Evolutionary conservation across 2,329 filamentous ascomycete species (phyloP), one percentile per base, ranked within the genome.

Genomic region (Fusarium staphyleae): DNA sequence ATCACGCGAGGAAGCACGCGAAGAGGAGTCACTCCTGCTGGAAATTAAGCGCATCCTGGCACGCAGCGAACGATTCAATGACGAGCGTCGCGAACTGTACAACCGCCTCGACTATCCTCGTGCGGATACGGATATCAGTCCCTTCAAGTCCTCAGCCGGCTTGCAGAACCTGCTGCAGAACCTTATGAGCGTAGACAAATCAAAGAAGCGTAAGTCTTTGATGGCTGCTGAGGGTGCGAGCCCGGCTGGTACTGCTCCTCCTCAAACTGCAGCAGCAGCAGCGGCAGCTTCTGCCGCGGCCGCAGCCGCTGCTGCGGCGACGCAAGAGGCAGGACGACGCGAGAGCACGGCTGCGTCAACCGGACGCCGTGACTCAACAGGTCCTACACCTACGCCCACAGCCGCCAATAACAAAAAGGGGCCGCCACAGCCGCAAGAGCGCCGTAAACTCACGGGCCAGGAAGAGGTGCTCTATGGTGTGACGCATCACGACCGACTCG

Each of bases 41-140:
- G 95, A 99, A 70, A 85, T 99, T 48, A 92, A 96, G 69, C 88
- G 95, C 53, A 98, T 99, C 62, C 85, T 96, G 68, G 87, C 90
- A 58, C 87, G 92, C 55, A 90, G 93, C 60, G 90, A 95, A 63
- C 87, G 86, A 51, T 88, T 98, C 69, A 91, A 96, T 70, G 87
- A 91, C 62, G 92, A 97, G 70, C 88, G 95, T 48, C 86, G 88
- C 63, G 93, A 96, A 71, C 84, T 96, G 36, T 96, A 93, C 75
- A 85, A 86, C 59, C 85, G 93, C 45, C 86, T 99, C 10, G 93
- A 97, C 69, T 90, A 91, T 58, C 93, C 93, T 0, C 78, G 81
- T 53, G 72, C 81, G 66, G 78, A 89, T 77, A 73, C 88, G 77
- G 89, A 90, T 66, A 90, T 90, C 55, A 83, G 81, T 65, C 80